A percentile compares a stretch with the other conserved stretches of the same genome.
Evolutionary conservation across 352 stramenopile species (phyloP).

Genomic region (Globisporangium paroecandrum): DNA sequence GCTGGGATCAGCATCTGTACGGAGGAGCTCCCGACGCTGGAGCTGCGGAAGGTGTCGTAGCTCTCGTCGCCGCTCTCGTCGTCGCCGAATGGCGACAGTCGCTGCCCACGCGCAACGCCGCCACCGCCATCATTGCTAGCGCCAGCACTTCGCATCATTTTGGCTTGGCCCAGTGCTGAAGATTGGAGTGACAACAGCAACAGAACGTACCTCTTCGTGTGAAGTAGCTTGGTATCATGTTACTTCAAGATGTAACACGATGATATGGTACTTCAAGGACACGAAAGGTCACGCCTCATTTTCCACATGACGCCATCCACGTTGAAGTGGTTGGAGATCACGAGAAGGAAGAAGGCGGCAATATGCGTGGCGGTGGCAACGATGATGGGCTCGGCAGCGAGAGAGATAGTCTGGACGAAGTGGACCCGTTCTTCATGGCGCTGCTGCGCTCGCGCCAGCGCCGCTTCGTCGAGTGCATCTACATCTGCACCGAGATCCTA

Average conservation of each 20-base stretch:
- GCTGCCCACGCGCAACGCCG: background rate
- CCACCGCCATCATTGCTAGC: too few relatives aligned
- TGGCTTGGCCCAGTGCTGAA: background rate
- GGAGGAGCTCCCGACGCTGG: background rate
- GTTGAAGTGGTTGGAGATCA: background rate
- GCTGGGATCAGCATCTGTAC: constrained; percentile 1
- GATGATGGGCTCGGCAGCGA: constrained; percentile 17
- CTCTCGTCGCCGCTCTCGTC: background rate
- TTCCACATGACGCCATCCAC: background rate
- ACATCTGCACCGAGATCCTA: constrained; percentile 83
- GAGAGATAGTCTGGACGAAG: constrained; percentile 47
- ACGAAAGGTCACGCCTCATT: constrained; percentile 14
- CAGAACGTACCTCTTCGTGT: too few relatives aligned
- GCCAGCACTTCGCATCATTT: background rate
- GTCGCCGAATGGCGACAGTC: background rate
- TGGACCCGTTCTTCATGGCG: constrained; percentile 89
- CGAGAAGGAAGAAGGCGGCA: background rate
- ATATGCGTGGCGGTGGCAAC: constrained; percentile 9
- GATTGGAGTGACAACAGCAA: constrained; percentile 1
- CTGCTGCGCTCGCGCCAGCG: constrained; percentile 72
- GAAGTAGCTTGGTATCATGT: too few relatives aligned
- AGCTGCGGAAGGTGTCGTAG: constrained; percentile 10
- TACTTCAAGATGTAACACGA: too few relatives aligned
- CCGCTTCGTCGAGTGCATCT: constrained; percentile 77
- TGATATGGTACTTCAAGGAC: background rate